phyloP scores from a whole-genome alignment of 306 rosid genomes.

The Chamaecrista fasciculata region DNA sequence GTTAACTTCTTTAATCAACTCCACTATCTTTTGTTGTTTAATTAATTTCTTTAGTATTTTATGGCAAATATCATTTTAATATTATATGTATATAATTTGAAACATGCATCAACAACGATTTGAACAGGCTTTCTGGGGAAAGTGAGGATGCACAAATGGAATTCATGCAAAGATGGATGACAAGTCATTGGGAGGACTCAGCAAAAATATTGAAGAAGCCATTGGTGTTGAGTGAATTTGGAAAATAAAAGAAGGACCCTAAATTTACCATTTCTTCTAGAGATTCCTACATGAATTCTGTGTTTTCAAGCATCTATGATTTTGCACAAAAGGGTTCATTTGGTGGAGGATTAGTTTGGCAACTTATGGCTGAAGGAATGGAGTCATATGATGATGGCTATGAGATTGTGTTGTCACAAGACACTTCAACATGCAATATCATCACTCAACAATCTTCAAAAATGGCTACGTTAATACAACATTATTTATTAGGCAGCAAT shows the following conservation, averaged over 20 bases:
- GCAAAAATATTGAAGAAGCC: conserved; percentile 47
- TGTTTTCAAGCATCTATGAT: conserved; percentile 35
- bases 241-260: background rate
- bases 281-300: conserved; percentile 16
- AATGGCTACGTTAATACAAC: no score
- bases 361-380: conserved; percentile 49
- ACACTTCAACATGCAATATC: conserved; percentile 33
- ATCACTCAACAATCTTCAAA: no score
- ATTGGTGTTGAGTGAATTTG: conserved; percentile 25
- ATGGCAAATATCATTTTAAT: no score
- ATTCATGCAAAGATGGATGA: conserved; percentile 43
- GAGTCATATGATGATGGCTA: conserved; percentile 42
- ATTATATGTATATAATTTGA: no score
- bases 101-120: no score
- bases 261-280: background rate
- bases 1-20: no score
- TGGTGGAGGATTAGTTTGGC: conserved; percentile 56
- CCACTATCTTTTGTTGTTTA: no score
- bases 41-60: no score
- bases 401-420: conserved; percentile 48
- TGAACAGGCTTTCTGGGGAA: conserved; percentile 44
- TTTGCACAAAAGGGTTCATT: conserved; percentile 38
- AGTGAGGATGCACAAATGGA: conserved; percentile 34
- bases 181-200: conserved; percentile 43
- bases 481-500: no score